Evolutionary conservation across 768 basidiomycete genomes (phyloP), one percentile per base, ranked within the genome.

Genomic region (Rhodotorula graminis): DNA sequence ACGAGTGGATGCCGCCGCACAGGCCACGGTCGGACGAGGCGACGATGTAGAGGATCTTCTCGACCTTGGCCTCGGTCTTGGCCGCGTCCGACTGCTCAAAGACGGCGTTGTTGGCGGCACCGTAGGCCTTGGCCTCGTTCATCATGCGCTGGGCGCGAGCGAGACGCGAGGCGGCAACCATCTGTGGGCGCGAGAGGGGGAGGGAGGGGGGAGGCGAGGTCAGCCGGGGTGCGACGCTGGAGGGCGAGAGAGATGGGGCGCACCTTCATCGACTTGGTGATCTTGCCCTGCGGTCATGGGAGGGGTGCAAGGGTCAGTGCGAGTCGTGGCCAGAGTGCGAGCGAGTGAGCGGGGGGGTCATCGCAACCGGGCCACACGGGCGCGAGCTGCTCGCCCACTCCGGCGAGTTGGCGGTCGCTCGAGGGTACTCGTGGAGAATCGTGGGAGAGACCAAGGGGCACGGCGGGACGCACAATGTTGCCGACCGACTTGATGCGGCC

Each of bases 1-100:
- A 93, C 55, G 95, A 98, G 85, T 98, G 95, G 79, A 99, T 95
- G 86, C 96, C 95, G 84, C 96, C 95, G 80, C 95, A 99, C 69
- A 99, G 91, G 83, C 96, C 95, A 84, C 94, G 93, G 88, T 98
- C 95, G 67, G 95, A 97, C 59, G 95, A 96, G 80, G 96, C 83
- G 81, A 94, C 92, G 77, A 98, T 81, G 85, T 95, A 93, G 77
- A 98, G 92, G 80, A 90, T 91, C 80, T 83, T 84, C 69, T 78
- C 78, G 81, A 86, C 88, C 79, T 88, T 85, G 58, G 87, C 84
- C 69, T 80, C 76, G 21, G 77, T 75, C 69, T 79, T 76, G 31
- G 88, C 84, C 55, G 86, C 84, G 80, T 91, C 90, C 21, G 89
- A 84, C 82, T 95, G 86, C 69, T 88, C 85, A 84, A 94, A 96